Base-by-base conservation (phyloP, 768 basidiomycete species). In the Suillus spraguei region DNA sequence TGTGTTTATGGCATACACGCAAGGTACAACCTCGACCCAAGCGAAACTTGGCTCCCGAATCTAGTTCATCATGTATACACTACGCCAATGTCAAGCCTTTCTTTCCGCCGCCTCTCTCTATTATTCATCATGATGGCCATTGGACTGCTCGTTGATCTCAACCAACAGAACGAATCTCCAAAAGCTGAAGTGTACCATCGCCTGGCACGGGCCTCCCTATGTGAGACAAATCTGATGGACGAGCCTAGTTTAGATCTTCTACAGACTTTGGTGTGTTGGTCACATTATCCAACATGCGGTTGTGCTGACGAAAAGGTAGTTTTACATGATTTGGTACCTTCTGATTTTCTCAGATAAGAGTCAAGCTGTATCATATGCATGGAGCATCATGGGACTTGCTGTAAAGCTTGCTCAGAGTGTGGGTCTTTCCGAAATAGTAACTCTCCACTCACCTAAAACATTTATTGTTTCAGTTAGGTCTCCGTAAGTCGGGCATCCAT, bases 301-400 rank as follows among this genome's bases (percentile, higher is more conserved):
- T 52, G 49, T 83, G 70, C 83, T 76, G 65, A 72, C 70, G 65
- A 61, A 56, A 75, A 75, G 14, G 78, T 76, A 89, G 69, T 89
- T 89, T 67, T 88, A 87, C 71, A 90, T 89, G 88, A 82, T 87
- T 42, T 89, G 88, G 85, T 90, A 88, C 69, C 84, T 90, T 61
- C 79, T 89, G 22, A 86, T 89, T 65, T 90, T 89, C 66, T 90
- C 88, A 16, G 87, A 89, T 70, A 87, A 90, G 71, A 88, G 85
- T 65, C 87, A 88, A 65, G 88, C 87, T 0, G 82, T 88, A 14
- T 87, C 88, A 17, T 88, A 90, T 63, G 88, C 89, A 20, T 91
- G 89, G 89, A 88, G 88, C 63, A 76, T 90, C 49, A 87, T 91
- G 85, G 89, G 90, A 22, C 86, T 91, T 61, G 83, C 88, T 10